Evolutionary conservation across 164 flowering plant genomes (phyloP).

Genomic region (Echeveria elegans): DNA sequence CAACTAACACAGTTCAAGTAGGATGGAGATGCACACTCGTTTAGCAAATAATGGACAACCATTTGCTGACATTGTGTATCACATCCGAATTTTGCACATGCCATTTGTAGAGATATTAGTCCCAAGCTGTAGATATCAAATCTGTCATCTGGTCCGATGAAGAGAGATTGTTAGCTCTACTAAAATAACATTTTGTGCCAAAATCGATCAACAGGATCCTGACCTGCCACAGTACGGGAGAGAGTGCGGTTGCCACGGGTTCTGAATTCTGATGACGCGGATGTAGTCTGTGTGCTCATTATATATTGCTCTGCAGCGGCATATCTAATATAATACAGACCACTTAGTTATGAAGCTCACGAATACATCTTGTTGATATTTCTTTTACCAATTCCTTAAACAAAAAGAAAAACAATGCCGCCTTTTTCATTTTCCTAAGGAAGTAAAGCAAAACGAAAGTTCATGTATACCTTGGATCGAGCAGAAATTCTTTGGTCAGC

Average conservation of each 20-base stretch:
- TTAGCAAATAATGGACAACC: not conserved
- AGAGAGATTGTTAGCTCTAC: conserved; percentile 4
- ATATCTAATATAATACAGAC: conserved; percentile 42
- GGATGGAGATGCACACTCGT: not conserved
- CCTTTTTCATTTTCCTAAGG: not conserved
- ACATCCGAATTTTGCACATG: conserved; percentile 12
- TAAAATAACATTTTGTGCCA: not conserved
- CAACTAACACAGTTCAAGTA: not conserved
- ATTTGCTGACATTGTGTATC: not conserved
- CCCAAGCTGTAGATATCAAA: conserved; percentile 95
- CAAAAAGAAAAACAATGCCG: not conserved
- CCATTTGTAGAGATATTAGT: conserved; percentile 93
- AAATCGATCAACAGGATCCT: not conserved
- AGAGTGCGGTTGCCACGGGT: conserved; percentile 90
- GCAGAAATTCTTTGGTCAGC: conserved; percentile 90
- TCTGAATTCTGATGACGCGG: conserved; percentile 98
- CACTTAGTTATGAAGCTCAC: conserved; percentile 9
- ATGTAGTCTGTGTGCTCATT: conserved; percentile 99
- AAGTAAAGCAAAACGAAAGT: not conserved
- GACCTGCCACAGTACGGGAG: conserved; percentile 99
- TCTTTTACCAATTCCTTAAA: no score
- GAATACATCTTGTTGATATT: no score
- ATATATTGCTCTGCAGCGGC: conserved; percentile 99
- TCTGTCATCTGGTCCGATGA: conserved; percentile 64
- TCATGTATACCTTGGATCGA: conserved; percentile 75